phyloP scores from a whole-genome alignment of 2,329 filamentous ascomycete genomes.

The Aureobasidium leucospermi region DNA sequence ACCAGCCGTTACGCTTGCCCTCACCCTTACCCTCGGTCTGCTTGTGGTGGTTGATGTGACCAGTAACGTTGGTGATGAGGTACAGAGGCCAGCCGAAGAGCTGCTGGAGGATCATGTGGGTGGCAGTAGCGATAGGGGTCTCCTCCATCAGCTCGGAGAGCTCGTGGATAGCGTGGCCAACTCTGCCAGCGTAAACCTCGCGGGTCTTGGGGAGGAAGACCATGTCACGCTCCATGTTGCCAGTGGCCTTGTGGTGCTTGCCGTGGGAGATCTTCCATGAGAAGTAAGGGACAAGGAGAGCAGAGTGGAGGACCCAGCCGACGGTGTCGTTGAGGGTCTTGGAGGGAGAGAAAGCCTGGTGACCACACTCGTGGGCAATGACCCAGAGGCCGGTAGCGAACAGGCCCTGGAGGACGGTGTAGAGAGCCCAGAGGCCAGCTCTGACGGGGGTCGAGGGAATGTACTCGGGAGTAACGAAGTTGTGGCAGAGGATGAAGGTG shows the following conservation, averaged over 20 bases:
- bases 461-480: constrained; percentile 76
- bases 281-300: constrained; percentile 91
- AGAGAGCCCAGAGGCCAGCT: constrained; percentile 56
- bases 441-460: constrained; percentile 64
- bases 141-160: constrained; percentile 87
- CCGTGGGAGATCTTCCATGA: constrained; percentile 99
- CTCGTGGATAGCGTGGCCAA: constrained; percentile 72
- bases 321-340: constrained; percentile 85
- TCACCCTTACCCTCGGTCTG: constrained; percentile 89
- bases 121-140: constrained; percentile 75
- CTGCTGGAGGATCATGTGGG: constrained; percentile 74
- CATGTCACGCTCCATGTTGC: constrained; percentile 97
- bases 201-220: constrained; percentile 94
- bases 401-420: constrained; percentile 80
- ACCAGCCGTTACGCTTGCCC: constrained; percentile 80
- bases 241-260: constrained; percentile 99
- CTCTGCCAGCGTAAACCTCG: constrained; percentile 66
- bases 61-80: constrained; percentile 83
- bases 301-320: constrained; percentile 84
- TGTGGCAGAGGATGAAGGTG: constrained; percentile 85
- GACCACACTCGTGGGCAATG: constrained; percentile 93
- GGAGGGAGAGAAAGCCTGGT: constrained; percentile 92
- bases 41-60: constrained; percentile 87
- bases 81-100: constrained; percentile 91
- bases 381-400: constrained; percentile 95